A percentile compares a stretch with the other conserved stretches of the same genome.
These are phyloP conservation scores for Sclerotinia borealis DNA, from an alignment of 2,329 filamentous ascomycete species.

Conservation along the genomic window DNA sequence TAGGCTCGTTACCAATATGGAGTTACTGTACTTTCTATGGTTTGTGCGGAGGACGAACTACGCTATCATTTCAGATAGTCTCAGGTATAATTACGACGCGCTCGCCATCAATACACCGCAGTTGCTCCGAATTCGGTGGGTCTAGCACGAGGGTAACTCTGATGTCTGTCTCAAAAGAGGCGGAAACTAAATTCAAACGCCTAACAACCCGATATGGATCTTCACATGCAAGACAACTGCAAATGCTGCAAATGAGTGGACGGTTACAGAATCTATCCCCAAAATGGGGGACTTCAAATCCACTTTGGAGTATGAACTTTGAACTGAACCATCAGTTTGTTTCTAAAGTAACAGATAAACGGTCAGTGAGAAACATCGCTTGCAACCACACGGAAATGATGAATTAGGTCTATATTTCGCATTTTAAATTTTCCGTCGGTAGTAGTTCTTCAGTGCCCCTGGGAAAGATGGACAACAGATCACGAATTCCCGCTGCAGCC, in stretches of 20 bases:
- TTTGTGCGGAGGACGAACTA: constrained; percentile 1
- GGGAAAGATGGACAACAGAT: not conserved
- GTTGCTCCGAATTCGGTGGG: constrained; percentile 7
- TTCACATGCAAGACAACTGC: not conserved
- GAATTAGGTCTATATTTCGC: not conserved
- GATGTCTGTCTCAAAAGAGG: not conserved
- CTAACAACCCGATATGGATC: not conserved
- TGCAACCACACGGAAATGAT: not conserved
- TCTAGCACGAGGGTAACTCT: constrained; percentile 4
- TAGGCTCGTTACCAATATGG: not conserved
- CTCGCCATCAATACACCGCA: constrained; percentile 4
- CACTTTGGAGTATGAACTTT: too few relatives aligned
- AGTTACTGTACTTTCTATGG: not conserved
- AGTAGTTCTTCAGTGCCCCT: not conserved
- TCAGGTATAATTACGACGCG: not conserved
- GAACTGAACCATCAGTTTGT: not conserved
- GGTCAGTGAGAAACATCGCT: not conserved
- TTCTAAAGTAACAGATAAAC: not conserved
- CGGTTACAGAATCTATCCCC: not conserved
- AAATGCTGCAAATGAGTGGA: not conserved
- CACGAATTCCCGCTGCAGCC: not conserved
- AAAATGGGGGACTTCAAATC: not conserved
- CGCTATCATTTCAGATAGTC: not conserved
- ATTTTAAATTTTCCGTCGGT: not conserved
- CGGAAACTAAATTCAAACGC: not conserved